Conservation (phyloP, 1,139 yeast genomes). For the Candida sanyaensis region DNA sequence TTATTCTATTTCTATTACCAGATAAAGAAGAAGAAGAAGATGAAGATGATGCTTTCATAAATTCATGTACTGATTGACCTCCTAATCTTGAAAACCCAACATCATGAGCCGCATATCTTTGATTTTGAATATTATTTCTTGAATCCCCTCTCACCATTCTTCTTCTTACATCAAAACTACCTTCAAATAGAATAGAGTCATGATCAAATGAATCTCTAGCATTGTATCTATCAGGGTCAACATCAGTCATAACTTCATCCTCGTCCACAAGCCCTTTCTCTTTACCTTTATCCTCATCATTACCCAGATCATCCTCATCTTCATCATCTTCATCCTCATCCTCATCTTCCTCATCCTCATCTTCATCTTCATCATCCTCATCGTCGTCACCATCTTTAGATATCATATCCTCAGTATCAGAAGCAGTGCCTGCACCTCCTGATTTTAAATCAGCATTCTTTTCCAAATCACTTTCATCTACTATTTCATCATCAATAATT, state of each 20-base stretch:
- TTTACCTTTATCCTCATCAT: constrained; percentile 9
- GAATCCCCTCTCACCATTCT: neutral
- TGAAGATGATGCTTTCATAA: neutral
- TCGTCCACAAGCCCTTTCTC: neutral
- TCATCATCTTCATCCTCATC: constrained; percentile 8
- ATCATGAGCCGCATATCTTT: neutral
- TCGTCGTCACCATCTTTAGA: constrained; percentile 17
- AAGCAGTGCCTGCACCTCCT: constrained; percentile 2
- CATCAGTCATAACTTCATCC: constrained; percentile 6
- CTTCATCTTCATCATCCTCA: constrained; percentile 14
- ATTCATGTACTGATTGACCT: neutral
- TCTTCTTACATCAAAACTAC: neutral
- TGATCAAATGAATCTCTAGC: neutral
- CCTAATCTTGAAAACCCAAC: neutral
- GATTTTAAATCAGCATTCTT: constrained; percentile 7
- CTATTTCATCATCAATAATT: constrained; percentile 15
- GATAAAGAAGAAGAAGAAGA: neutral
- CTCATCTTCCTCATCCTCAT: constrained; percentile 2
- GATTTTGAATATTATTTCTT: neutral
- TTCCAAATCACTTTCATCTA: constrained; percentile 22
- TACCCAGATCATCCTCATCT: constrained; percentile 9
- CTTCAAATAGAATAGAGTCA: neutral
- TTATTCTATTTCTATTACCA: neutral
- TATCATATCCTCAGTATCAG: constrained; percentile 21
- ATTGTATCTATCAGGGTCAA: neutral